These are phyloP conservation scores for Closterium sp. DNA, from an alignment of 139 green algal species.

Conservation along the genomic window DNA sequence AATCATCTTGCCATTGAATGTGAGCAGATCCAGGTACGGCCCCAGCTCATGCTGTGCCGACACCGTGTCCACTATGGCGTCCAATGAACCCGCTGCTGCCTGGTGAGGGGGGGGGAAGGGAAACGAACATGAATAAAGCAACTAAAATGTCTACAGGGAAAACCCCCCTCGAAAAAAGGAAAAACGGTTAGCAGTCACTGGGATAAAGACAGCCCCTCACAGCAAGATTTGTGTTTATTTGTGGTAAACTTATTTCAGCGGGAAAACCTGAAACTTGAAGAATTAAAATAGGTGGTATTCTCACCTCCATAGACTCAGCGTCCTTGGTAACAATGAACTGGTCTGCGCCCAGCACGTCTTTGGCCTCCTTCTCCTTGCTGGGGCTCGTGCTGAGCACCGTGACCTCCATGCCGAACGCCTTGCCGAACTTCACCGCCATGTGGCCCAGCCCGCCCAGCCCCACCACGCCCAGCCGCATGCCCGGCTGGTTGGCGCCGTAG, in stretches of 20 bases:
- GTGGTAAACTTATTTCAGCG: too few species aligned
- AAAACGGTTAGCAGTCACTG: too few species aligned
- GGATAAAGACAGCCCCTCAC: too few species aligned
- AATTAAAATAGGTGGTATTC: neutral
- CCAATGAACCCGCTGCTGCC: neutral
- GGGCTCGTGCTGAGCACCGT: constrained; percentile 69
- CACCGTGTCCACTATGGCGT: constrained; percentile 63
- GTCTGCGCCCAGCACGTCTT: constrained; percentile 63
- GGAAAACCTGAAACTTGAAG: too few species aligned
- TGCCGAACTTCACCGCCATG: constrained; percentile 34
- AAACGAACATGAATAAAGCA: too few species aligned
- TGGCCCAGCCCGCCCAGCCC: constrained; percentile 20
- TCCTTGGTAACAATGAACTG: constrained; percentile 67
- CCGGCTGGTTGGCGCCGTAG: neutral
- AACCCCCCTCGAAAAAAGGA: too few species aligned
- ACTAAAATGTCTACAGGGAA: too few species aligned
- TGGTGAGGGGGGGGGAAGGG: too few species aligned
- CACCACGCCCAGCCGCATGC: neutral
- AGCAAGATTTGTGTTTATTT: too few species aligned
- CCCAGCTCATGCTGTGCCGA: constrained; percentile 66
- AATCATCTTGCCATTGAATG: constrained; percentile 59
- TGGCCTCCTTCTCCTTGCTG: constrained; percentile 72
- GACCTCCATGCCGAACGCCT: constrained; percentile 53
- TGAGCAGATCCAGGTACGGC: constrained; percentile 56
- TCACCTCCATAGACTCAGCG: constrained; percentile 52